These are phyloP conservation scores for Monascus purpureus DNA, from an alignment of 495 filamentous ascomycete species.

Conservation along the genomic window DNA sequence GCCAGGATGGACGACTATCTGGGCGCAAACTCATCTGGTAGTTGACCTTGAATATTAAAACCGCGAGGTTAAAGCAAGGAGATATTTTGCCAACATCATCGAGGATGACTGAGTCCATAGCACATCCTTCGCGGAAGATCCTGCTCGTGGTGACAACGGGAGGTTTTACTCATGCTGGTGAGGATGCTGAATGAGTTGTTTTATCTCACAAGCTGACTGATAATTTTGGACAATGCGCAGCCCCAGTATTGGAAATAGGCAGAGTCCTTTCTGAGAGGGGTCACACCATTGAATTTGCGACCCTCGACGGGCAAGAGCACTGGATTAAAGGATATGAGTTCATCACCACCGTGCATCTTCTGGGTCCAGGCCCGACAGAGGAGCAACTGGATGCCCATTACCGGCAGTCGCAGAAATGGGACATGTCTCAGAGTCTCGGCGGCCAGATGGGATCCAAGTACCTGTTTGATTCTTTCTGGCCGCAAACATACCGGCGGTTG, in stretches of 20 bases:
- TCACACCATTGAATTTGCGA: conserved; percentile 24
- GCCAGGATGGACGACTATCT: too few relatives aligned
- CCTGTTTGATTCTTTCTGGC: conserved; percentile 24
- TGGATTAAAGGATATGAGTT: conserved; percentile 16
- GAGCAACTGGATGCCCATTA: conserved; percentile 15
- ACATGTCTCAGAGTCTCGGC: conserved; percentile 12
- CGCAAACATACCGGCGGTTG: conserved; percentile 17
- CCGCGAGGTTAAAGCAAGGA: too few relatives aligned
- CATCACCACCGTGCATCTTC: conserved; percentile 10
- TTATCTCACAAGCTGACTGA: too few relatives aligned
- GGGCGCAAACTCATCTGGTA: too few relatives aligned
- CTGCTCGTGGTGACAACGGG: too few relatives aligned
- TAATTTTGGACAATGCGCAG: too few relatives aligned
- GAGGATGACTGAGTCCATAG: too few relatives aligned
- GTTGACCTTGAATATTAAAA: too few relatives aligned
- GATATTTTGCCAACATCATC: too few relatives aligned
- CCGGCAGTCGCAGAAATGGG: conserved; percentile 15
- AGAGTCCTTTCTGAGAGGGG: conserved; percentile 19
- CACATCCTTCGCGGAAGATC: too few relatives aligned
- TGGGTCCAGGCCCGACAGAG: conserved; percentile 8
- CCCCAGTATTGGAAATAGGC: conserved; percentile 23
- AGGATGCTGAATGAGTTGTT: too few relatives aligned
- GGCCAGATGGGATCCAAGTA: conserved; percentile 16
- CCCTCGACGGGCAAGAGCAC: conserved; percentile 19
- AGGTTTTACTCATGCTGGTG: too few relatives aligned